Conservation (phyloP, 306 rosid species). For the Cajanus cajan region DNA sequence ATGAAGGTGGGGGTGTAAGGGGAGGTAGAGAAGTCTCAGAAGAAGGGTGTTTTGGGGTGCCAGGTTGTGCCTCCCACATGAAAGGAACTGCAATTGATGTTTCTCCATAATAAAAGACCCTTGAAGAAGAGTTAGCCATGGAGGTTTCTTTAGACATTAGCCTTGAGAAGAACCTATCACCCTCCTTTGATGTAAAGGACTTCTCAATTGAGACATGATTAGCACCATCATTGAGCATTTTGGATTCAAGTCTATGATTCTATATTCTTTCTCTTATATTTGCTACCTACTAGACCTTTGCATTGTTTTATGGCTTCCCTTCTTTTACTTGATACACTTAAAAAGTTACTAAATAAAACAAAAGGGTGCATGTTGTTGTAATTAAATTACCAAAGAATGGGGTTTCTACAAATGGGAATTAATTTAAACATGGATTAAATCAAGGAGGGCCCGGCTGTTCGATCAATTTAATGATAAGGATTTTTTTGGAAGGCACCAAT, state of each 20-base stretch:
- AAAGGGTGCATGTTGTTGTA: constrained; percentile 3
- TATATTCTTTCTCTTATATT: neutral
- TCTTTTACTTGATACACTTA: neutral
- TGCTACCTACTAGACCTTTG: neutral
- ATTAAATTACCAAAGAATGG: neutral
- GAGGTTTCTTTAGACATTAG: constrained; percentile 36
- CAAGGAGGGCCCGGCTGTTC: neutral
- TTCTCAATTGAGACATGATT: constrained; percentile 14
- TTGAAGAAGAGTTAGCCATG: constrained; percentile 41
- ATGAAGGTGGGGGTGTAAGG: constrained; percentile 52
- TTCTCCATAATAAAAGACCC: constrained; percentile 44
- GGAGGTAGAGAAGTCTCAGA: constrained; percentile 38
- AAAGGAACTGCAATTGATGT: constrained; percentile 46
- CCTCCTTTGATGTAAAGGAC: constrained; percentile 43
- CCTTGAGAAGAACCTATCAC: constrained; percentile 42
- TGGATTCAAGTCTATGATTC: neutral
- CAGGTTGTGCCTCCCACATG: constrained; percentile 50
- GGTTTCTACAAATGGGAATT: neutral
- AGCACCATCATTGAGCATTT: constrained; percentile 28
- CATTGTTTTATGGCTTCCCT: neutral
- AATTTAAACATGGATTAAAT: neutral
- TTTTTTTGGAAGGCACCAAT: neutral
- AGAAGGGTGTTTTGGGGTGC: constrained; percentile 48
- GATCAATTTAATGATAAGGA: constrained; percentile 15
- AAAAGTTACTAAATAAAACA: neutral